Evolutionary conservation across 2,329 filamentous ascomycete genomes (phyloP).

Genomic region (Fusarium heterosporum): DNA sequence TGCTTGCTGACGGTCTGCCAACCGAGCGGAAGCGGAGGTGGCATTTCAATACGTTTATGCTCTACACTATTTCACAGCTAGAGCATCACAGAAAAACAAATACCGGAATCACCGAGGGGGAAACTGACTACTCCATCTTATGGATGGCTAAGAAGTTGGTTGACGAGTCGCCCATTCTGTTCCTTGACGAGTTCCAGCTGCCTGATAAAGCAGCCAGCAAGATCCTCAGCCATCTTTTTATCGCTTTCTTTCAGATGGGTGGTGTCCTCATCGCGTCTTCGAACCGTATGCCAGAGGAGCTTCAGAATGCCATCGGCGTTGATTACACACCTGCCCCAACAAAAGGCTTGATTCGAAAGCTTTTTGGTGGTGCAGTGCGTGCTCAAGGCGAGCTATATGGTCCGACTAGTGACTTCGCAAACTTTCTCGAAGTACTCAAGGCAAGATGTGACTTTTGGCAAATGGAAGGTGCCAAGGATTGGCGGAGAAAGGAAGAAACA

Average conservation of each 20-base stretch:
- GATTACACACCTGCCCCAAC: constrained; percentile 71
- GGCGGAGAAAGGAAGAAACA: constrained; percentile 67
- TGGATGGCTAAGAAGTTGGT: constrained; percentile 82
- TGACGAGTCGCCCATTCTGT: constrained; percentile 79
- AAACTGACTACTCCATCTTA: constrained; percentile 73
- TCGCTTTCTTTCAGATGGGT: constrained; percentile 83
- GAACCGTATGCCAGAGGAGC: constrained; percentile 85
- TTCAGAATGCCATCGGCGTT: constrained; percentile 79
- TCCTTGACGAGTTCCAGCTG: constrained; percentile 86
- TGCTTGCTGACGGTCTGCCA: constrained; percentile 82
- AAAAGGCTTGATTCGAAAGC: constrained; percentile 63
- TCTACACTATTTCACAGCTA: constrained; percentile 78
- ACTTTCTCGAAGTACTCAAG: constrained; percentile 80
- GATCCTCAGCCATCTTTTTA: constrained; percentile 82
- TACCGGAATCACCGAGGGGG: constrained; percentile 25
- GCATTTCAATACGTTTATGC: constrained; percentile 91
- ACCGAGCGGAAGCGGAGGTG: constrained; percentile 78
- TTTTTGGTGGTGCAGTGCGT: constrained; percentile 56
- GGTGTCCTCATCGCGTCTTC: constrained; percentile 84
- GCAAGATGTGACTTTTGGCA: constrained; percentile 86
- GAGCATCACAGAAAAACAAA: constrained; percentile 69
- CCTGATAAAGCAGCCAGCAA: constrained; percentile 83
- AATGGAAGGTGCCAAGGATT: constrained; percentile 81
- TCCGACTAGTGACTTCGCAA: constrained; percentile 77
- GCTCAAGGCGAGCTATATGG: constrained; percentile 65